Base-by-base conservation (phyloP, 306 rosid species). In the Pyrus betulifolia region DNA sequence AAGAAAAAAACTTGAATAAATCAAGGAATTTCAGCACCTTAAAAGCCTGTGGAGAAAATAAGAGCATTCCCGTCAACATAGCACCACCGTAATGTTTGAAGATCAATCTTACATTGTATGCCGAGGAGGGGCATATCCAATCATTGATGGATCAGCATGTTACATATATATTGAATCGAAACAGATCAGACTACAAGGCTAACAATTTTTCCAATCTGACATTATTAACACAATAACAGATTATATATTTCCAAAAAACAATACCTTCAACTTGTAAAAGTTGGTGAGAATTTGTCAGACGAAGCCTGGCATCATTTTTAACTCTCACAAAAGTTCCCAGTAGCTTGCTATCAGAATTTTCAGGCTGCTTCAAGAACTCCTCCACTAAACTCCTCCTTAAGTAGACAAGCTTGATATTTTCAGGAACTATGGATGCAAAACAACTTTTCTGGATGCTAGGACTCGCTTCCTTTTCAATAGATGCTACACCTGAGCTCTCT, bases 391-490 rank as follows among this genome's bases (percentile, higher is more conserved):
- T 74, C 77, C 59, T 74, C 11, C 77, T 25, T 60, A 74, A 42
- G 44, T 61, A 74, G 65, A 74, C 69, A 74, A 44, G 40, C 60
- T 74, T 74, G 44, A 74, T 60, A 27, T 74, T 61, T 12, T 42
- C 12, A 8, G 69, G 11, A 44, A 60, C 22, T 15, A 74, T 42
- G 28, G 77, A 59, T 74, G 77, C 77, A 27, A 61, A 61, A 61
- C 83, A 23, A 74, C 83, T 85, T 51, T 8, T 14, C 69, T 58
- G 79, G 38, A 55, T 30, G 0, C 40, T 35, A 31, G 33, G 33
- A 69, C 63, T 64, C 21, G 71, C 78, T 78, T 82, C 81, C n/a
- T 45, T 76, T 67, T 79, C 46, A 4, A 31, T 66, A 76, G 84
- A 72, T 75, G 81, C 40, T 44, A 75, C 60, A 25, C 63, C 74